These are phyloP conservation scores for Paramecium tetraurelia DNA, from an alignment of 73 alveolate species.

Conservation along the genomic window DNA sequence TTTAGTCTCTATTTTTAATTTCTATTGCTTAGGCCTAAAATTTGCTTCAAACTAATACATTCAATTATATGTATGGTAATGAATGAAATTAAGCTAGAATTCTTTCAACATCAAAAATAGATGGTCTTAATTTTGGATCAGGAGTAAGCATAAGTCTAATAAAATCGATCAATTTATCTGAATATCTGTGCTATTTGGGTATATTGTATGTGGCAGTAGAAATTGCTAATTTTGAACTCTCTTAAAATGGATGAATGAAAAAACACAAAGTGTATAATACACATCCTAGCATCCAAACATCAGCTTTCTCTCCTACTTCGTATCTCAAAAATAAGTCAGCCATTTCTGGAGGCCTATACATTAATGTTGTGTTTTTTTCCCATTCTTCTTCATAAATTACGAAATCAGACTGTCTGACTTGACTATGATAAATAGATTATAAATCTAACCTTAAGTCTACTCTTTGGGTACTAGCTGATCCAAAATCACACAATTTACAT, in stretches of 20 bases:
- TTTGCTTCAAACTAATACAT: neutral
- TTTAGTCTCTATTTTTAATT: conserved; percentile 32
- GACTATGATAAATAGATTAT: neutral
- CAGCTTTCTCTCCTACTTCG: conserved; percentile 85
- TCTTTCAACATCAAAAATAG: conserved; percentile 68
- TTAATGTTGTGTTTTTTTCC: conserved; percentile 92
- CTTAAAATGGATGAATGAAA: conserved; percentile 95
- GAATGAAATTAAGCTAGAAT: conserved; percentile 74
- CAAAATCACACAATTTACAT: conserved; percentile 97
- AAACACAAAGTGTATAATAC: conserved; percentile 83
- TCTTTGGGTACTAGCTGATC: conserved; percentile 82
- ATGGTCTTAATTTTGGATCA: conserved; percentile 89
- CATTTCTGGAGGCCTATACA: conserved; percentile 99
- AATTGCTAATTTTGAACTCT: conserved; percentile 86
- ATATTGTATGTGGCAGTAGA: conserved; percentile 87
- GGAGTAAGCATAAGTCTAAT: conserved; percentile 90
- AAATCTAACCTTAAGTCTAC: conserved; percentile 53
- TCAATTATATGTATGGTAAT: conserved; percentile 29
- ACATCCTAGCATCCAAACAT: conserved; percentile 94
- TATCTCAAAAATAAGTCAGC: conserved; percentile 77
- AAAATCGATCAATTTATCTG: conserved; percentile 84
- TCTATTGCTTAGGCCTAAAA: conserved; percentile 22
- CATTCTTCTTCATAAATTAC: conserved; percentile 80
- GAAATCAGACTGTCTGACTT: conserved; percentile 56
- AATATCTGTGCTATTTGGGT: conserved; percentile 72